Base-by-base conservation (phyloP, 2,329 filamentous ascomycete species). In the Mycocentrospora acerina region DNA sequence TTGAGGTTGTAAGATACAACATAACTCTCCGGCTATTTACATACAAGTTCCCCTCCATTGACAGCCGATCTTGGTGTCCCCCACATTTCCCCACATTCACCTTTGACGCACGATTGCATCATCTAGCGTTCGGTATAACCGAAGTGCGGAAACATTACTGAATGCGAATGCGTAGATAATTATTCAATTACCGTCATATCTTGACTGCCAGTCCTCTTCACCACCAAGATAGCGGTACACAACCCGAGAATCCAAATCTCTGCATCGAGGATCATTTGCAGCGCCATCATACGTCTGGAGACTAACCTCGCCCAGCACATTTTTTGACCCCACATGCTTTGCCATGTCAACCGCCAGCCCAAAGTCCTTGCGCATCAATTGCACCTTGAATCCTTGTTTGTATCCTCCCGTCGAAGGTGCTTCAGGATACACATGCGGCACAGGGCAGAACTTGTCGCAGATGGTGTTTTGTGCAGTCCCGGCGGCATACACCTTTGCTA, bases 291-390 rank as follows among this genome's bases (percentile, higher is more conserved):
- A 82, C 4, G 74, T 73, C 16, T 66, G 64, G 42, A 81, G 54
- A 0, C 76, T 78, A 15, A 62, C 64, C 4, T 73, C 66, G 1
- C 78, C 77, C 25, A 82, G 55, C 4, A 73, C 71, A 38, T 78
- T 69, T 29, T 63, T 67, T 12, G 75, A 70, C 0, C 74, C 78
- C 4, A 80, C 71, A 12, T 71, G 63, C 42, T 73, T 64, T n/a
- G 78, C 79, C 61, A 76, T 73, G 7, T 79, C 72, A 1, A 79
- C 68, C 0, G 78, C 79, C 14, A 82, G 56, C 2, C 68, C 66
- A 40, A 83, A 75, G 50, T 82, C 79, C 53, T 82, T 82, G 44
- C 69, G 70, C 77, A 82, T 82, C 49, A 82, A 51, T 55, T 81
- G 71, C 5, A 82, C 74, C 29, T 78, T 75, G 57, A 83, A 82